Conservation (phyloP, 805 yeast genomes). For the Vanderwaltozyma yarrowii region DNA sequence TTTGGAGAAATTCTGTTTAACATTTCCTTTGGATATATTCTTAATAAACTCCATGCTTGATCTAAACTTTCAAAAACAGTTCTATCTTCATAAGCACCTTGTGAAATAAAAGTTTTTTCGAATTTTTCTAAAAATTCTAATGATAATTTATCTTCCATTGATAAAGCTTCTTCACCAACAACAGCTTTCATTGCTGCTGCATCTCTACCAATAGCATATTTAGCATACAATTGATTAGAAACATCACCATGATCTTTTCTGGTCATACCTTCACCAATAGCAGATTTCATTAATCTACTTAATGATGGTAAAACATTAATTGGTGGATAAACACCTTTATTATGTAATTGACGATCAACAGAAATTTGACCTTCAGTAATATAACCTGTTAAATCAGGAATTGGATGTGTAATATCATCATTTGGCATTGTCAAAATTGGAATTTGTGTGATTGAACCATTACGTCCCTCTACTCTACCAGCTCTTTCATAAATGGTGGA, state of each 20-base stretch:
- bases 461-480: conserved; percentile 99
- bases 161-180: conserved; percentile 98
- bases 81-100: conserved; percentile 96
- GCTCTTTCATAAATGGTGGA: conserved; percentile 99
- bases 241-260: conserved; percentile 99
- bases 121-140: conserved; percentile 96
- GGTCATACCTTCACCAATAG: conserved; percentile 99
- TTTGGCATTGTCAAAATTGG: conserved; percentile 99
- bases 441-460: conserved; percentile 97
- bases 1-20: conserved; percentile 97
- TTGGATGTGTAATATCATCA: conserved; percentile 99
- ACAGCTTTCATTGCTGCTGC: conserved; percentile 99
- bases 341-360: conserved; percentile 89
- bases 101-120: conserved; percentile 89
- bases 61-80: conserved; percentile 90
- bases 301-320: conserved; percentile 95
- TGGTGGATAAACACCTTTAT: conserved; percentile 98
- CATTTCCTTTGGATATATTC: conserved; percentile 98
- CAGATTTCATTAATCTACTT: conserved; percentile 97
- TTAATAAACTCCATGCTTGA: conserved; percentile 94
- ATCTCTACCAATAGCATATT: conserved; percentile 98
- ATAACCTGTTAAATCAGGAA: conserved; percentile 99
- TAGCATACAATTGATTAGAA: conserved; percentile 96
- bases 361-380: conserved; percentile 99
- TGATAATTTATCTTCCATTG: conserved; percentile 94